Base-by-base conservation (phyloP, 331 rosid species). In the Pyrus hybrid region DNA sequence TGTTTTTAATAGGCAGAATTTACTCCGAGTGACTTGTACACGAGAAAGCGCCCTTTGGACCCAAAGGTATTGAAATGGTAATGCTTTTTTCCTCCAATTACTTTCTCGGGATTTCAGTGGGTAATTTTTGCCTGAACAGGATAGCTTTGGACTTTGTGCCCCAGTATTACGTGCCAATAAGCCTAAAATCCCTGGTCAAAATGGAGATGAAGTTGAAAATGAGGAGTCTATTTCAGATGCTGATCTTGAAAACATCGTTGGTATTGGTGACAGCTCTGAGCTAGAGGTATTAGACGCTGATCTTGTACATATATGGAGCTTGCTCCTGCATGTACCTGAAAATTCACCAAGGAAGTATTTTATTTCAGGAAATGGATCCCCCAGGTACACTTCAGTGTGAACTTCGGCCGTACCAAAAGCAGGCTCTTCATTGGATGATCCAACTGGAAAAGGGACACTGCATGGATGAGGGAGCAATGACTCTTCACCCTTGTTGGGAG, bases 401-500 rank as follows among this genome's bases (percentile, higher is more conserved):
- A 68, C 88, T 94, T 75, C 87, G 97, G 57, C 91, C 95, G 17
- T 94, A 91, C 88, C 98, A 94, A 80, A 94, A 90, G 75, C 97
- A 91, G 77, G 98, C 98, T 72, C 93, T 94, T 81, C 68, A 85
- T 80, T 94, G 96, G 97, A 94, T 94, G 98, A 53, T 78, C 80
- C 93, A 84, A 69, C 83, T 90, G 70, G 97, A 94, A 93, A 91
- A 84, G 83, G 98, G 98, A 76, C 86, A 68, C 58, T 68, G 80
- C 68, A 81, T 70, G 76, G 96, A 88, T 74, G 86, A 82, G 77
- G 94, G 86, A 5, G 84, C 90, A 71, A 85, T 92, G 73, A 90
- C 96, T 53, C 93, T 94, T 83, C 98, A 94, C 82, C 98, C 98
- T 63, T 91, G 98, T 80, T 94, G 98, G 97, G 98, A 88, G 85